Percentiles rank a stretch among this genome's conserved stretches.
These are phyloP conservation scores for Rosa chinensis DNA, from an alignment of 306 rosid genomes.

Conservation along the genomic window DNA sequence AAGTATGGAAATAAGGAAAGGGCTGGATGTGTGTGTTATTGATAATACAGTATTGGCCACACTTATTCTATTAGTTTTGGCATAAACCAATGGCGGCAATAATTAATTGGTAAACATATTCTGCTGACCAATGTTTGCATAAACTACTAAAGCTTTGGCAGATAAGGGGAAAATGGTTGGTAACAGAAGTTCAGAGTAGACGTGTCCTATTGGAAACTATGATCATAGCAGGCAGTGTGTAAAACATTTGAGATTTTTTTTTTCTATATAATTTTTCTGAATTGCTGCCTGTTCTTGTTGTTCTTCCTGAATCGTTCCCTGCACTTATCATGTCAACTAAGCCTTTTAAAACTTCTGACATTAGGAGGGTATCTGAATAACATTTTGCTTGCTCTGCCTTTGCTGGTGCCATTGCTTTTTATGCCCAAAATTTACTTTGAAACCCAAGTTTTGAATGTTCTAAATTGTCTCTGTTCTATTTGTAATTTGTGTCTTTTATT, in stretches of 20 bases:
- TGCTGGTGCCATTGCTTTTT: background rate
- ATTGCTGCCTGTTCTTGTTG: background rate
- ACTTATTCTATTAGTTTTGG: background rate
- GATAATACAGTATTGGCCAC: background rate
- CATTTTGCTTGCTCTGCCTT: background rate
- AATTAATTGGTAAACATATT: background rate
- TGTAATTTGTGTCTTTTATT: background rate
- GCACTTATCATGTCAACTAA: background rate
- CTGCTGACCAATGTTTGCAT: background rate
- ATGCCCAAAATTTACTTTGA: background rate
- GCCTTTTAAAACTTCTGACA: background rate
- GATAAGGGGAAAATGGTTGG: background rate
- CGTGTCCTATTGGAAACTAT: background rate
- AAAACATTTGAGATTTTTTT: background rate
- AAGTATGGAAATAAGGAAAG: background rate
- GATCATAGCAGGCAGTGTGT: background rate
- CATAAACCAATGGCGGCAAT: background rate
- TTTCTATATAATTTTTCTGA: background rate
- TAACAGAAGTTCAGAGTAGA: background rate
- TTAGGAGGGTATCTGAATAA: background rate
- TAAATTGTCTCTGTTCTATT: background rate
- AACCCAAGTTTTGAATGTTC: background rate
- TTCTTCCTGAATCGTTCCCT: background rate
- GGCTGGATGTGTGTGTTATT: background rate
- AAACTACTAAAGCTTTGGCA: background rate